phyloP scores from a whole-genome alignment of 768 basidiomycete genomes.

The Leccinum olivaceopallidum region DNA sequence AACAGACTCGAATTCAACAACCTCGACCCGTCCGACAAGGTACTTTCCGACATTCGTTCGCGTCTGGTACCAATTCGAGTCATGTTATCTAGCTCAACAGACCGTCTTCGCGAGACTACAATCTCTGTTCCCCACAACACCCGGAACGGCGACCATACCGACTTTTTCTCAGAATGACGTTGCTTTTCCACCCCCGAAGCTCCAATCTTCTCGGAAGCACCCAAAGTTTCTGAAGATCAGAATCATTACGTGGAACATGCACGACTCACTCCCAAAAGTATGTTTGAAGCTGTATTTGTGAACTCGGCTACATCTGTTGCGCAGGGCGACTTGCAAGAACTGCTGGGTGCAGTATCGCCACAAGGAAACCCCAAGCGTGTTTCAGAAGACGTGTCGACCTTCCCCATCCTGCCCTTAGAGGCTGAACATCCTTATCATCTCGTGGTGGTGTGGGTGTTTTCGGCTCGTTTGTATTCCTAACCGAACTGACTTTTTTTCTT shows the following conservation, averaged over 20 bases:
- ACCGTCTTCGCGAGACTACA: constrained; percentile 53
- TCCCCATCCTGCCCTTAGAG: constrained; percentile 53
- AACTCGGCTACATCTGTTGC: constrained; percentile 4
- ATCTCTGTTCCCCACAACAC: constrained; percentile 46
- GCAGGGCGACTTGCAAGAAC: constrained; percentile 72
- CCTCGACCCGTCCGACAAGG: constrained; percentile 22
- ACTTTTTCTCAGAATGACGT: constrained; percentile 23
- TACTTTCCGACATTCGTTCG: constrained; percentile 8
- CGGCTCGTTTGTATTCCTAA: constrained; percentile 1
- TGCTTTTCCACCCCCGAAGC: constrained; percentile 24
- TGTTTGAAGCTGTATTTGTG: constrained; percentile 1
- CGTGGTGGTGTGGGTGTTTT: constrained; percentile 63
- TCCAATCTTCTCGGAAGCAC: constrained; percentile 25
- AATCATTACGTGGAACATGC: constrained; percentile 85
- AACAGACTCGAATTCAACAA: constrained; percentile 22
- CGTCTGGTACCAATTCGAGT: constrained; percentile 8
- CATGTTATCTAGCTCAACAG: constrained; percentile 32
- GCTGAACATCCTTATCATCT: constrained; percentile 72
- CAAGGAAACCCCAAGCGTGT: constrained; percentile 34
- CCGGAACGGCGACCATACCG: constrained; percentile 23
- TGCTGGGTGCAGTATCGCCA: constrained; percentile 60
- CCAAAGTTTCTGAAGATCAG: constrained; percentile 61
- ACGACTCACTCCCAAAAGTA: constrained; percentile 78
- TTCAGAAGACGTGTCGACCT: constrained; percentile 23
- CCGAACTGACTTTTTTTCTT: constrained; percentile 17